Evolutionary conservation across 2,329 filamentous ascomycete species (phyloP).

Genomic region (Calonectria pseudoturangicola): DNA sequence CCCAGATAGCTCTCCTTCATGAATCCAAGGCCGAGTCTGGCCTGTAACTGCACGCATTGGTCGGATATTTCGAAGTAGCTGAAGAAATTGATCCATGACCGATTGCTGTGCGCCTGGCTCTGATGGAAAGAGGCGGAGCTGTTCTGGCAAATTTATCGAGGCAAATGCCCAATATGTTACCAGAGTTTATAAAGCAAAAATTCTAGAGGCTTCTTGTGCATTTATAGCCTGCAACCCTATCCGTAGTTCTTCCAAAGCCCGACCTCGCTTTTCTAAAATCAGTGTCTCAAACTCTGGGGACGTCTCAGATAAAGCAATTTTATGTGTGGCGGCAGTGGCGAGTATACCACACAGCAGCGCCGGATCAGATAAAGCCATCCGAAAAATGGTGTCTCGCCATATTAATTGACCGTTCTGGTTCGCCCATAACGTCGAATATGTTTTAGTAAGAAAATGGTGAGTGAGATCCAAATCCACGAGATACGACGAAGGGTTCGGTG

Average conservation of each 20-base stretch:
- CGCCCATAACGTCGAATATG: constrained; percentile 41
- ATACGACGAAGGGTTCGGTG: background rate
- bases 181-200: constrained; percentile 41
- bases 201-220: constrained; percentile 20
- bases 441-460: constrained; percentile 43
- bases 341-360: constrained; percentile 42
- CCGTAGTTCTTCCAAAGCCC: constrained; percentile 37
- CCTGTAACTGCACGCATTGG: constrained; percentile 13
- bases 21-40: constrained; percentile 15
- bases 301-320: constrained; percentile 1
- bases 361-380: constrained; percentile 36
- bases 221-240: constrained; percentile 32
- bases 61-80: constrained; percentile 22
- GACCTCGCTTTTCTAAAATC: constrained; percentile 38
- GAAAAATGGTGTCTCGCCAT: constrained; percentile 47
- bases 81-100: constrained; percentile 25
- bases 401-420: constrained; percentile 38
- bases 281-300: constrained; percentile 18
- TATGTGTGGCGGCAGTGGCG: constrained; percentile 44
- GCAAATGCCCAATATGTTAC: constrained; percentile 47
- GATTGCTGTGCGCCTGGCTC: background rate
- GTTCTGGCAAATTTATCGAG: constrained; percentile 35
- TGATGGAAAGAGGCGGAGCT: constrained; percentile 36
- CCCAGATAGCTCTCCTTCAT: background rate
- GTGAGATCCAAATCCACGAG: constrained; percentile 40